Conservation (phyloP, 1,284 basidiomycete genomes). For the Coriolopsis trogii region DNA sequence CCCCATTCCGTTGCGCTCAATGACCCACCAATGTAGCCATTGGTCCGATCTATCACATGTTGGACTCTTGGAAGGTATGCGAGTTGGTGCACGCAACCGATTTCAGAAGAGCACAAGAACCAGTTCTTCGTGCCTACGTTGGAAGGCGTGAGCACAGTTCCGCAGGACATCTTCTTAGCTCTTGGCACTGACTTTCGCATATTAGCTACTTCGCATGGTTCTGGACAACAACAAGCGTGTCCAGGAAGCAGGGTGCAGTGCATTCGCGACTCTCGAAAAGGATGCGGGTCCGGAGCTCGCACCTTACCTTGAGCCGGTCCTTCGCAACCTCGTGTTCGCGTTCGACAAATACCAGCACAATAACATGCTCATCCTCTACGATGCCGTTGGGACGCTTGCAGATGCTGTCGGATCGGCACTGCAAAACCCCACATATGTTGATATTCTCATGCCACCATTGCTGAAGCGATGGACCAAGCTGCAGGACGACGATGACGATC, state of each 20-base stretch:
- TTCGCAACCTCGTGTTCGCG: constrained; percentile 93
- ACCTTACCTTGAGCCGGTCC: constrained; percentile 93
- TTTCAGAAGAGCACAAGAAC: constrained; percentile 84
- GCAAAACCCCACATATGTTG: constrained; percentile 85
- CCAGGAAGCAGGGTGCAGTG: constrained; percentile 98
- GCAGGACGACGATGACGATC: constrained; percentile 88
- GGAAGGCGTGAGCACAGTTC: constrained; percentile 82
- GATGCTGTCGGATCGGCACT: constrained; percentile 93
- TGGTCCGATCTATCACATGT: constrained; percentile 98
- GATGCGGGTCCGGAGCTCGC: constrained; percentile 91
- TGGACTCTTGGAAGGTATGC: constrained; percentile 99
- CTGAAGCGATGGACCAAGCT: constrained; percentile 89
- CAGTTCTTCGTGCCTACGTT: constrained; percentile 95
- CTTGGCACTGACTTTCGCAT: constrained; percentile 10
- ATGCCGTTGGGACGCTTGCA: constrained; percentile 96
- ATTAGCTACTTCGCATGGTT: constrained; percentile 93
- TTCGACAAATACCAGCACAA: constrained; percentile 99
- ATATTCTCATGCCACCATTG: constrained; percentile 96
- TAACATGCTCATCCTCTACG: constrained; percentile 98
- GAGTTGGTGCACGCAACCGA: constrained; percentile 89
- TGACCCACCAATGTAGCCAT: constrained; percentile 57
- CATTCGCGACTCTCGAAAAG: constrained; percentile 98
- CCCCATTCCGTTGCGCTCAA: background rate
- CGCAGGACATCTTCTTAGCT: constrained; percentile 11
- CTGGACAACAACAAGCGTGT: constrained; percentile 99